phyloP scores from a whole-genome alignment of 1,284 basidiomycete species.

The Xerocomus cyaneibrunnescens region DNA sequence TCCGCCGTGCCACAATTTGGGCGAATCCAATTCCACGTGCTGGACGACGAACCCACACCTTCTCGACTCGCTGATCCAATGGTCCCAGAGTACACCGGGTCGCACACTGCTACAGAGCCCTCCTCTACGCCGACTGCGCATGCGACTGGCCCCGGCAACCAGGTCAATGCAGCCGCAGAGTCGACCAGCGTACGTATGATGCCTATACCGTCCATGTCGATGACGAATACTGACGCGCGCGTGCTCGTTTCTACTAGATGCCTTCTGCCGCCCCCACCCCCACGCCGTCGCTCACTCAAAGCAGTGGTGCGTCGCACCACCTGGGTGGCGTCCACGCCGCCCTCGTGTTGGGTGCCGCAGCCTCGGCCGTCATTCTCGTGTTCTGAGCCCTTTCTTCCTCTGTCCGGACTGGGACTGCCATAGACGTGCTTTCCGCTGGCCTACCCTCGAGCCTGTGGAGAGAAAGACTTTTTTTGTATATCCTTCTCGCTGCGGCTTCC shows the following conservation, averaged over 20 bases:
- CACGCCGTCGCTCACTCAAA: not conserved
- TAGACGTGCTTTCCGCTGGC: not conserved
- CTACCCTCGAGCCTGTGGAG: not conserved
- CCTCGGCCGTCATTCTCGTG: slow-evolving; percentile 10
- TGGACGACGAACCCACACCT: slow-evolving; percentile 1
- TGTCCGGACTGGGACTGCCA: not conserved
- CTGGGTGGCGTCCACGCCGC: slow-evolving; percentile 1
- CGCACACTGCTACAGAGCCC: not conserved
- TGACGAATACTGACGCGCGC: not conserved
- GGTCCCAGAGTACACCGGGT: not conserved
- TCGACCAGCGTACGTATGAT: not conserved
- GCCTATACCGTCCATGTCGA: not conserved
- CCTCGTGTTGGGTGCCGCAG: slow-evolving; percentile 9
- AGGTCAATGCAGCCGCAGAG: not conserved
- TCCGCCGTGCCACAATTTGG: slow-evolving; percentile 26
- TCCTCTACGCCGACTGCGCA: not conserved
- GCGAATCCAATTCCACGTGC: slow-evolving; percentile 4
- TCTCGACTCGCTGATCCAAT: not conserved
- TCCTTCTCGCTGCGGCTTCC: not conserved
- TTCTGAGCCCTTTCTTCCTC: slow-evolving; percentile 6
- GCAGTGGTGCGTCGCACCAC: slow-evolving; percentile 14
- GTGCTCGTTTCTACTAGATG: not conserved
- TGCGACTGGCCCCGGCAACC: not conserved
- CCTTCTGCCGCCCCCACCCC: not conserved
- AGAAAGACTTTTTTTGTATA: not conserved